Evolutionary conservation across 352 stramenopile genomes (phyloP), one percentile per base, ranked within the genome.

Genomic region (Globisporangium nagaii): DNA sequence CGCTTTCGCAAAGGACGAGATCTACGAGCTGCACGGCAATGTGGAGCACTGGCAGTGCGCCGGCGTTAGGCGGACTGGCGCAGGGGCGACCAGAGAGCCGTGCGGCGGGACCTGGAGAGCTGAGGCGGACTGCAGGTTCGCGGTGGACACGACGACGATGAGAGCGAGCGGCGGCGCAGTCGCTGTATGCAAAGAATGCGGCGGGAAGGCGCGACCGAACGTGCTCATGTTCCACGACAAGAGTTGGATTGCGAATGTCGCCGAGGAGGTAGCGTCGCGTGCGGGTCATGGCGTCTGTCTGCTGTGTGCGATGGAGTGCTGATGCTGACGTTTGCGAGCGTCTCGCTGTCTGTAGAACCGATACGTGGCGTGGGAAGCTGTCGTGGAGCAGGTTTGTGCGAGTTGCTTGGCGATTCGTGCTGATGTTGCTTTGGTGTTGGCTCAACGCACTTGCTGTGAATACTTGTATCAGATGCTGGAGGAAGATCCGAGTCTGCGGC

Each of bases 221-320:
- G 83, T 97, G 24, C 71, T 97, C 13, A 97, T 97, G 90, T 97
- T 97, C 55, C 73, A 86, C 34, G 90, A 97, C 65, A 80, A 73
- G 37, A 75, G 80, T 17, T 96, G 85, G 88, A 74, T 93, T 30
- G 65, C 78, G 3, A 96, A 96, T 47, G 58, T 58, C 1, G 40
- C 54, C 4, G 75, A 90, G 41, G 79, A 90, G 71, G 82, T 93
- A 37, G 5, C 49, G 19, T 15, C 9, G 43, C 3, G 42, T n/a
- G 32, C n/a, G 8, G 28, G 4, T 54, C 28, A 8, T 40, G 42
- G 37, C n/a, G 40, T 52, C n/a, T 41, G 11, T 2, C 24, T 20
- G 1, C 9, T 40, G 13, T 40, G 8, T 40, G n/a, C n/a, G n/a
- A n/a, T 37, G 28, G 7, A 19, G 15, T 37, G 40, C 31, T 49